Percentiles rank a stretch among this genome's conserved stretches.
These are phyloP conservation scores for Phytopythium vexans DNA, from an alignment of 352 stramenopile species.

Conservation along the genomic window DNA sequence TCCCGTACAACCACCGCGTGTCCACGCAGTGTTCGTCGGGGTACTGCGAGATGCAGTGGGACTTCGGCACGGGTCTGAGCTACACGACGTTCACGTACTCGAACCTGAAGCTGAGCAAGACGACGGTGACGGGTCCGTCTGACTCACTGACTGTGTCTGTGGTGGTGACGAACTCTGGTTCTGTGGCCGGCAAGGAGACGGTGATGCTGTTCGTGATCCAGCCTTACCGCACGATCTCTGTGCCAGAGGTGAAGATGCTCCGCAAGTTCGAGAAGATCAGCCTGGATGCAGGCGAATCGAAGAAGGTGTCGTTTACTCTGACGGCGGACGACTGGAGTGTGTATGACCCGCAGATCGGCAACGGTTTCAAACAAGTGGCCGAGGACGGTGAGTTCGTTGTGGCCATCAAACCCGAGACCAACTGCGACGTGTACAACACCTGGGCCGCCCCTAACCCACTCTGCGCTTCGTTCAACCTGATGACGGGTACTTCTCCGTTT, in stretches of 20 bases:
- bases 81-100: slow-evolving; percentile 71
- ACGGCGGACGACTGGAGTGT: slow-evolving; percentile 58
- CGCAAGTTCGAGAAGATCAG: slow-evolving; percentile 78
- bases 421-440: slow-evolving; percentile 66
- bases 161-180: slow-evolving; percentile 71
- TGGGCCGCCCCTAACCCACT: slow-evolving; percentile 23
- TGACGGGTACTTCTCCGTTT: slow-evolving; percentile 23
- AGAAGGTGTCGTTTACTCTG: slow-evolving; percentile 41
- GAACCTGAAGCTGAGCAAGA: slow-evolving; percentile 36
- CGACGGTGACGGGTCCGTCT: slow-evolving; percentile 15
- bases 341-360: slow-evolving; percentile 56
- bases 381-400: slow-evolving; percentile 72
- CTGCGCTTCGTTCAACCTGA: slow-evolving; percentile 43
- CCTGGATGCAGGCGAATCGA: slow-evolving; percentile 34
- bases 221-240: slow-evolving; percentile 49
- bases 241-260: slow-evolving; percentile 80
- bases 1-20: slow-evolving; percentile 78
- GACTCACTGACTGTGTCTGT: slow-evolving; percentile 41
- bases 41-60: slow-evolving; percentile 61
- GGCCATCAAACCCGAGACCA: slow-evolving; percentile 60
- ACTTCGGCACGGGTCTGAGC: slow-evolving; percentile 62
- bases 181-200: slow-evolving; percentile 54
- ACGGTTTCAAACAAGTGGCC: slow-evolving; percentile 53
- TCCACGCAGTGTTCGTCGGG: slow-evolving; percentile 34
- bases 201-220: slow-evolving; percentile 80